Evolutionary conservation across 805 yeast genomes (phyloP), one percentile per base, ranked within the genome.

Genomic region (Teunomyces aglyptinius): DNA sequence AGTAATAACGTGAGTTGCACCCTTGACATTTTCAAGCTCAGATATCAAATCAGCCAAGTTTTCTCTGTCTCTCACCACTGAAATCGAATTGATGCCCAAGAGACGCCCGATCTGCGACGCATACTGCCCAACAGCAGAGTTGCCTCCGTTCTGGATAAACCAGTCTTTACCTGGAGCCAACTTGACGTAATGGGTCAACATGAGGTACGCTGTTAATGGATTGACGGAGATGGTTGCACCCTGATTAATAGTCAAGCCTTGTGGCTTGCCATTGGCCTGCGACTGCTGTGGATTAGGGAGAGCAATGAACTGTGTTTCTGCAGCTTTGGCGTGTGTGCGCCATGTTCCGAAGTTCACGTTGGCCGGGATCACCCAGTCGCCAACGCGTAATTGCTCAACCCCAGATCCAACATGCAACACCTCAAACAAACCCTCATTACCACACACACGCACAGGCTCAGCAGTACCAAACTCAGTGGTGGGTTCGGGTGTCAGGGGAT

Each of bases 91-190:
- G 61, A 84, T 67, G 1, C 96, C 96, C 63, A 85, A 75, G 24
- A 82, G 72, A 53, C 81, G 80, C 26, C 88, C 96, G 45, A 94
- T 80, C 67, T 94, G 99, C 41, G 89, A 77, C 6, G 96, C 98
- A 56, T 86, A 83, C 55, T 89, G 82, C 5, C 97, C 96, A 8
- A 94, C 99, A 24, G 94, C 96, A 6, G 96, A 89, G 54, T 89
- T 94, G 29, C 96, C 98, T 27, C 97, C 99, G 59, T 92, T 94
- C 69, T 94, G 98, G 51, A 94, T 83, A 52, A 94, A 80, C 96
- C 96, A 94, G 64, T 91, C 91, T 46, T 65, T 64, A 15, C 89
- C 89, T 1, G 81, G 77, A 48, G 72, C 64, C 58, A 86, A 67
- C 46, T 80, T 73, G 44, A 70, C 80, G 63, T 81, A 86, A 65